Evolutionary conservation across 768 basidiomycete genomes (phyloP).

Genomic region (Tulasnella sp.): DNA sequence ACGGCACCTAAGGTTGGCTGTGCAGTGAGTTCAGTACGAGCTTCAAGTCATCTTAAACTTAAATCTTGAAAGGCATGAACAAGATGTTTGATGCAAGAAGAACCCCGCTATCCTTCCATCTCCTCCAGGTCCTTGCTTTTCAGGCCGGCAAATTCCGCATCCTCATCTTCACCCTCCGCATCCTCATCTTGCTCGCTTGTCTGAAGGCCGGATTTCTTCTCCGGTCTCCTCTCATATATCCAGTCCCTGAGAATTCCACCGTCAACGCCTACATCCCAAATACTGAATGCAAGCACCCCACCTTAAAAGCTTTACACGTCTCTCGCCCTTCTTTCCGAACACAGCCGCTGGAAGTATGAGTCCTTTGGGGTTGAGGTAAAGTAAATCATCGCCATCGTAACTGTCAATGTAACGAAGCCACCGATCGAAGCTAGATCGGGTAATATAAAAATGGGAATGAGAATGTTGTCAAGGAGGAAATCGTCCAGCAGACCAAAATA

Average conservation of each 20-base stretch:
- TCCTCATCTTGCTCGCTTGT: slow-evolving; percentile 27
- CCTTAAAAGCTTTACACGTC: slow-evolving; percentile 30
- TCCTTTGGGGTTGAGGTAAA: slow-evolving; percentile 67
- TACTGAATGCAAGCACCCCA: slow-evolving; percentile 24
- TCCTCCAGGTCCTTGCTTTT: slow-evolving; percentile 31
- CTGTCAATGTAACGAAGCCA: slow-evolving; percentile 70
- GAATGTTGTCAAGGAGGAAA: too few relatives aligned
- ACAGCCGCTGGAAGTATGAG: slow-evolving; percentile 61
- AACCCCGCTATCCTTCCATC: slow-evolving; percentile 31
- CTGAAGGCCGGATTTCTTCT: too few relatives aligned
- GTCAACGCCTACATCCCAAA: slow-evolving; percentile 48
- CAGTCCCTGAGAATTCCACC: slow-evolving; percentile 18
- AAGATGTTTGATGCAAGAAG: too few relatives aligned
- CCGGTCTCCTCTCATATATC: slow-evolving; percentile 12
- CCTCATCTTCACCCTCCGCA: slow-evolving; percentile 35
- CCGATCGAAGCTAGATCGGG: slow-evolving; percentile 67
- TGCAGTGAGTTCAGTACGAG: too few relatives aligned
- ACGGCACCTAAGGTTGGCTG: too few relatives aligned
- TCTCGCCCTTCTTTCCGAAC: slow-evolving; percentile 41
- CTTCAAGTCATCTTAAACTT: too few relatives aligned
- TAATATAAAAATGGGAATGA: too few relatives aligned
- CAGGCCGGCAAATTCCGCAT: slow-evolving; percentile 22
- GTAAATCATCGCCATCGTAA: slow-evolving; percentile 66
- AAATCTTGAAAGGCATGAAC: too few relatives aligned
- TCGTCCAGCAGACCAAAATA: too few relatives aligned